phyloP scores from a whole-genome alignment of 1,284 basidiomycete genomes.

The Malassezia obtusa region DNA sequence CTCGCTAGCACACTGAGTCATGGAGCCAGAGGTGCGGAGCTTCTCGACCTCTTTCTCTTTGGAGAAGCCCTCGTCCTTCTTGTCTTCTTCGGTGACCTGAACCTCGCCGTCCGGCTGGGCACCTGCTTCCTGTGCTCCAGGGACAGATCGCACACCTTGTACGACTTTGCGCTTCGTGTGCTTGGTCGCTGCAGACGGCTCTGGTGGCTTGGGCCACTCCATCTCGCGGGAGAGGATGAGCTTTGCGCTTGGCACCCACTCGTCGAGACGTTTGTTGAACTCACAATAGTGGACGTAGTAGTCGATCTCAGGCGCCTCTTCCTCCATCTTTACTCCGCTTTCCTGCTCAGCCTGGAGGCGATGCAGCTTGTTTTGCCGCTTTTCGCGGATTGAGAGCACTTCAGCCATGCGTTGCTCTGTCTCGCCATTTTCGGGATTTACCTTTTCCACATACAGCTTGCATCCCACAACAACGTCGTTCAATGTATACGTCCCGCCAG shows the following conservation, averaged over 20 bases:
- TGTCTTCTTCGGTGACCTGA: slow-evolving; percentile 10
- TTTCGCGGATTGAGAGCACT: slow-evolving; percentile 42
- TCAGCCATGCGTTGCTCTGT: slow-evolving; percentile 42
- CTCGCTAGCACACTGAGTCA: slow-evolving; percentile 97
- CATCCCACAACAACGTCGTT: slow-evolving; percentile 35
- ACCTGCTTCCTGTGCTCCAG: slow-evolving; percentile 53
- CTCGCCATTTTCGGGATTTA: slow-evolving; percentile 35
- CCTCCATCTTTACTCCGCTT: slow-evolving; percentile 24
- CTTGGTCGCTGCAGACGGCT: slow-evolving; percentile 43
- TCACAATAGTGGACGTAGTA: slow-evolving; percentile 37
- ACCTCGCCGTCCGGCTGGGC: slow-evolving; percentile 53
- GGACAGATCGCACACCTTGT: slow-evolving; percentile 43
- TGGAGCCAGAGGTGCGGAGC: slow-evolving; percentile 88
- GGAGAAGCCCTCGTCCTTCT: slow-evolving; percentile 53
- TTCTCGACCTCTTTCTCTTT: slow-evolving; percentile 99
- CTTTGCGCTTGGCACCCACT: slow-evolving; percentile 87
- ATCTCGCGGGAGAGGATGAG: slow-evolving; percentile 75
- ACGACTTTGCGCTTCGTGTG: slow-evolving; percentile 49
- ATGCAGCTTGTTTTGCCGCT: slow-evolving; percentile 28
- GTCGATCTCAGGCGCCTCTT: slow-evolving; percentile 55
- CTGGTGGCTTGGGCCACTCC: slow-evolving; percentile 71
- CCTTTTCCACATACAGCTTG: slow-evolving; percentile 43
- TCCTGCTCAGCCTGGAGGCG: slow-evolving; percentile 27
- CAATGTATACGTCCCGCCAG: slow-evolving; percentile 37
- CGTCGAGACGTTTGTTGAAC: slow-evolving; percentile 65